Base-by-base conservation (phyloP, 257 asterid genomes). In the Galeopsis tetrahit region DNA sequence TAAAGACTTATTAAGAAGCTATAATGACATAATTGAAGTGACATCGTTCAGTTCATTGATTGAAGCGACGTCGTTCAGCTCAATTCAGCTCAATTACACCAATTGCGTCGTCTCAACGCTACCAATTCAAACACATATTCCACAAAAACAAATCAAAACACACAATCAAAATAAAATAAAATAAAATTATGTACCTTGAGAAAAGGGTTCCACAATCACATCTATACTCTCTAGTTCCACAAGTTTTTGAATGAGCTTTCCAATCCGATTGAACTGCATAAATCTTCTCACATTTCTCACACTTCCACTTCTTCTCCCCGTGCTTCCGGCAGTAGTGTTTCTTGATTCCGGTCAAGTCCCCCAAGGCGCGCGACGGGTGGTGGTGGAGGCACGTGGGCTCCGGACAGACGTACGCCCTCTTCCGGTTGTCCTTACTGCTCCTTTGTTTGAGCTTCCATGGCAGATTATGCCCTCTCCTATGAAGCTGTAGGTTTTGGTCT, bases 361-460 rank as follows among this genome's bases (percentile, higher is more conserved):
- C 98, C 13, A 92, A 77, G 10, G 98, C 98, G 79, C 98, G 81
- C 0, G 96, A 82, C 0, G 96, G 94, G 43, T 88, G 90, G 79
- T 86, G 96, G 74, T 92, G 98, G 28, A 89, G 84, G 64, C 98
- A 92, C 0, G 88, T 70, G 0, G 87, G 80, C 79, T 89, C 96
- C 0, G 98, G 98, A 69, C 96, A 92, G 2, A 92, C 94, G 35
- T 89, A 92, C 0, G 85, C 98, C 69, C 86, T 84, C 78, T 92
- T 92, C 65, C 35, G 79, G 35, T 48, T 87, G 10, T 92, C 96
- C 34, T 86, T 86, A 81, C 66, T 83, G 84, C 40, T 88, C 65
- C 89, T 85, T 66, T 92, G 98, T 81, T 92, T 92, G 68, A 92
- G 84, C 62, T 92, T 92, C 96, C 96, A 92, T 31, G 98, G 98